These are phyloP conservation scores for Plantago major DNA, from an alignment of 257 asterid species.

Conservation along the genomic window DNA sequence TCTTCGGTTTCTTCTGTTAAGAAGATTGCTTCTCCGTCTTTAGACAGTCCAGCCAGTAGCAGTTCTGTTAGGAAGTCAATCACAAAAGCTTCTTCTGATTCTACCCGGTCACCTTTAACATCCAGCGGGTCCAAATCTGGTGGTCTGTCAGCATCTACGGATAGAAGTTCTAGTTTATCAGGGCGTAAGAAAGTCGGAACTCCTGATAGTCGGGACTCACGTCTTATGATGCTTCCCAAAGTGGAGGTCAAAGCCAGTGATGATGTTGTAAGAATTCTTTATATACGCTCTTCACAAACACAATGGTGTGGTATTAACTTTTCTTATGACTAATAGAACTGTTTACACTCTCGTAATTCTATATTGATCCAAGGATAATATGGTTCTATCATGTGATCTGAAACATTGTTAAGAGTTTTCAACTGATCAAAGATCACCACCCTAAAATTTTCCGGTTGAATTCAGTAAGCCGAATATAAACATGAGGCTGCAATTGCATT, in stretches of 20 bases:
- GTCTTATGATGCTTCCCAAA: conserved; percentile 88
- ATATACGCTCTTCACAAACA: conserved; percentile 2
- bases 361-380: conserved; percentile 14
- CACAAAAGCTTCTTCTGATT: conserved; percentile 42
- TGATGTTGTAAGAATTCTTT: conserved; percentile 66
- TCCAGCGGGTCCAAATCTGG: conserved; percentile 69
- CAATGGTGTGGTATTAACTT: background rate
- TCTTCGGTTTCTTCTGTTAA: conserved; percentile 48
- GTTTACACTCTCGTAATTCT: conserved; percentile 10
- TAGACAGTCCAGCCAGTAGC: conserved; percentile 66
- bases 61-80: conserved; percentile 49
- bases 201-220: conserved; percentile 80
- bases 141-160: conserved; percentile 41
- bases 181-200: conserved; percentile 65
- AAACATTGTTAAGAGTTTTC: too few species aligned
- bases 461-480: conserved; percentile 3
- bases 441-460: too few species aligned
- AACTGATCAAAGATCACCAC: too few species aligned
- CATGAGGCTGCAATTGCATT: conserved; percentile 8
- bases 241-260: conserved; percentile 92
- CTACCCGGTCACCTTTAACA: conserved; percentile 47
- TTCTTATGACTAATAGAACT: conserved; percentile 1
- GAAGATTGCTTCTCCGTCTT: conserved; percentile 56
- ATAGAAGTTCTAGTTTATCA: conserved; percentile 43
- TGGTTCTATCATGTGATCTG: conserved; percentile 2